Conservation (phyloP, 176 grass and related monocot genomes). For the Leersia perrieri region DNA sequence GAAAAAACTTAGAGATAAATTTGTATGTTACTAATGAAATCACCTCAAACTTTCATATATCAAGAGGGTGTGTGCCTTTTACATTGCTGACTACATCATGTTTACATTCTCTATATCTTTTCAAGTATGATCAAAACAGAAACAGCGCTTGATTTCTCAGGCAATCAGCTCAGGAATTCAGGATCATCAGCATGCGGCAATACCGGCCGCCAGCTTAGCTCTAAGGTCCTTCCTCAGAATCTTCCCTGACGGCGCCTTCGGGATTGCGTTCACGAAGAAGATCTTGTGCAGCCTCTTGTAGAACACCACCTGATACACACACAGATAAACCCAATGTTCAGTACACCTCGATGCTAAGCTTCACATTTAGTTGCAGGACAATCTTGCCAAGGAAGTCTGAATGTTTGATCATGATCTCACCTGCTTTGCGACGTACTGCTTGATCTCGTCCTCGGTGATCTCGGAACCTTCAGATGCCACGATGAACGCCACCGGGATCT, state of each 20-base stretch:
- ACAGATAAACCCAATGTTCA: background rate
- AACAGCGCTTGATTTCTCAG: background rate
- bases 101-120: background rate
- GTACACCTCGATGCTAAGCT: background rate
- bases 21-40: background rate
- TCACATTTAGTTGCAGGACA: background rate
- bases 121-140: background rate
- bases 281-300: constrained; percentile 82
- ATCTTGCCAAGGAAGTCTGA: background rate
- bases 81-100: background rate
- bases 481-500: constrained; percentile 78
- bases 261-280: constrained; percentile 67
- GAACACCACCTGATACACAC: constrained; percentile 60
- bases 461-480: constrained; percentile 32
- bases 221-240: constrained; percentile 87
- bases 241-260: constrained; percentile 82
- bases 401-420: constrained; percentile 5
- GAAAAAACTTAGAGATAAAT: background rate
- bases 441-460: constrained; percentile 78
- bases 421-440: constrained; percentile 74
- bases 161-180: background rate
- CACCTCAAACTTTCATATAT: background rate
- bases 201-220: constrained; percentile 50
- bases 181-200: background rate
- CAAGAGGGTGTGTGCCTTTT: background rate